Conservation (phyloP, 2,329 filamentous ascomycete species). For the Calycina herbarum region DNA sequence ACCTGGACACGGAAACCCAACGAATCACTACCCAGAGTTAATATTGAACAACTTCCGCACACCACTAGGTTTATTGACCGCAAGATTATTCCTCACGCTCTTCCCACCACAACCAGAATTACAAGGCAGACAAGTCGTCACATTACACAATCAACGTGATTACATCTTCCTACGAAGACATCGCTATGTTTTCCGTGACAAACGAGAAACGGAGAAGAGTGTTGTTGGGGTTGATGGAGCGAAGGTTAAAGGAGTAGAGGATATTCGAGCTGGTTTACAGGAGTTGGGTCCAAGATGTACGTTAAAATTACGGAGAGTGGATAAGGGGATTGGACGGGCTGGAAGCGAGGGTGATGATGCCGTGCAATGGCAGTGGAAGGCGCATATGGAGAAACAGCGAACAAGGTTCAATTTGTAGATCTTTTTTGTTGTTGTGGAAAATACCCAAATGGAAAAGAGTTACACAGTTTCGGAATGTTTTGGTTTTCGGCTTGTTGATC, state of each 20-base stretch:
- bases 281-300: slow-evolving; percentile 84
- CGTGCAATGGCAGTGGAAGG: slow-evolving; percentile 89
- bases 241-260: slow-evolving; percentile 80
- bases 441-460: background rate
- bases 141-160: slow-evolving; percentile 91
- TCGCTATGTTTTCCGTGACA: slow-evolving; percentile 90
- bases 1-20: slow-evolving; percentile 84
- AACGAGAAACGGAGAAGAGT: slow-evolving; percentile 81
- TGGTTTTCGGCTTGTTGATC: background rate
- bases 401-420: slow-evolving; percentile 88
- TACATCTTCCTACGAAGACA: slow-evolving; percentile 93
- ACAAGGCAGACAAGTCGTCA: slow-evolving; percentile 84
- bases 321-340: slow-evolving; percentile 77
- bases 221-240: slow-evolving; percentile 81
- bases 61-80: slow-evolving; percentile 83
- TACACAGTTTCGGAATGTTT: background rate
- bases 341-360: slow-evolving; percentile 55
- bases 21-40: slow-evolving; percentile 86
- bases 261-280: slow-evolving; percentile 82
- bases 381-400: slow-evolving; percentile 88
- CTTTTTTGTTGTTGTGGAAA: background rate
- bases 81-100: slow-evolving; percentile 76
- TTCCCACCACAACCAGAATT: slow-evolving; percentile 83
- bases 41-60: slow-evolving; percentile 95
- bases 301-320: slow-evolving; percentile 84